phyloP scores from a whole-genome alignment of 768 basidiomycete genomes.

The Collybia sp. region DNA sequence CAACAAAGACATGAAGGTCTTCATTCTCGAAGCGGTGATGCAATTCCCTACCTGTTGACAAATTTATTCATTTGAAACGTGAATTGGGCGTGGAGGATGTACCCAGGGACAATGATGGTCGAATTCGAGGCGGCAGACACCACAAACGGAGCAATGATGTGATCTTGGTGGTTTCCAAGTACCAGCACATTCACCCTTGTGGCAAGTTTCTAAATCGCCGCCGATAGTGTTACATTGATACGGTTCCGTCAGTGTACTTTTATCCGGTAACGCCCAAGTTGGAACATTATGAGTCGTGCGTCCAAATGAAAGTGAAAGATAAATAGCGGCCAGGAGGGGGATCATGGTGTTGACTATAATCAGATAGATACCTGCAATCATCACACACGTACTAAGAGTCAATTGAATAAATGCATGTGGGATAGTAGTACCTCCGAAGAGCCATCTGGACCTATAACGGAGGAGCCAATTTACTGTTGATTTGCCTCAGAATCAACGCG shows the following conservation, averaged over 20 bases:
- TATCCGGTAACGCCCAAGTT: slow-evolving; percentile 25
- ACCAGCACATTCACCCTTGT: slow-evolving; percentile 26
- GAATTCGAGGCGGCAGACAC: slow-evolving; percentile 37
- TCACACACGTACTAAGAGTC: neutral
- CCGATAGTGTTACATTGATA: slow-evolving; percentile 29
- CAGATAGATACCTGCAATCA: slow-evolving; percentile 24
- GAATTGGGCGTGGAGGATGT: neutral
- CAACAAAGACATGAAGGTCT: slow-evolving; percentile 29
- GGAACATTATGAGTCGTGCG: slow-evolving; percentile 28
- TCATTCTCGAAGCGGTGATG: slow-evolving; percentile 31
- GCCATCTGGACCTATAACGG: slow-evolving; percentile 10
- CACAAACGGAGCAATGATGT: slow-evolving; percentile 41
- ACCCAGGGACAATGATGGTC: slow-evolving; percentile 49
- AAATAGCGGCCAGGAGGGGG: slow-evolving; percentile 21
- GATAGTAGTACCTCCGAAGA: slow-evolving; percentile 17
- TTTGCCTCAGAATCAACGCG: neutral
- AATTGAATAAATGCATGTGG: neutral
- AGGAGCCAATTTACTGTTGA: slow-evolving; percentile 25
- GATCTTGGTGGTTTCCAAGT: slow-evolving; percentile 39
- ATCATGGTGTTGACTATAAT: slow-evolving; percentile 19
- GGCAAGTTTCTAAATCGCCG: slow-evolving; percentile 30
- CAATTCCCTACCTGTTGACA: slow-evolving; percentile 34
- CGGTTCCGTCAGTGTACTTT: slow-evolving; percentile 25
- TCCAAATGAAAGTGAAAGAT: slow-evolving; percentile 25
- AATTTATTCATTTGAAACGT: too few relatives aligned